These are phyloP conservation scores for Yamadazyma diddensiae DNA, from an alignment of 1,139 yeast genomes.

Conservation along the genomic window DNA sequence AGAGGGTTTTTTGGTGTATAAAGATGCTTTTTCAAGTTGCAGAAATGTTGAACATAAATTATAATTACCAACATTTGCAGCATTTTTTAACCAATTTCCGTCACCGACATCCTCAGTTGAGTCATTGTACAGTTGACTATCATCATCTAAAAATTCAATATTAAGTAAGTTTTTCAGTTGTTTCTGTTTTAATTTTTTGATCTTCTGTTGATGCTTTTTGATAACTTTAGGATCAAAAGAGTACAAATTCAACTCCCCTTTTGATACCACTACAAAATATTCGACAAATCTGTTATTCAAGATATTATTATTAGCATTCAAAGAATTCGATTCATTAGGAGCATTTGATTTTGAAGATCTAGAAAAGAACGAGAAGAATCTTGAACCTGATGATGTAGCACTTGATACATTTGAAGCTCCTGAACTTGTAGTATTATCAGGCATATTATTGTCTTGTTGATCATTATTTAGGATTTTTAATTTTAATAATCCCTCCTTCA, in stretches of 20 bases:
- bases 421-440: constrained; percentile 19
- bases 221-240: constrained; percentile 49
- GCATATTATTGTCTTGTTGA: constrained; percentile 30
- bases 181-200: constrained; percentile 26
- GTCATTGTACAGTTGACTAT: constrained; percentile 14
- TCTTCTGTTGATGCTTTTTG: constrained; percentile 38
- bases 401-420: constrained; percentile 24
- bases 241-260: constrained; percentile 54
- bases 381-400: constrained; percentile 17
- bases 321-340: constrained; percentile 7
- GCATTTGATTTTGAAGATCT: constrained; percentile 10
- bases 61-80: constrained; percentile 46
- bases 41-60: constrained; percentile 52
- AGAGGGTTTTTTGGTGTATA: constrained; percentile 10
- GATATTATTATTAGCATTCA: constrained; percentile 7
- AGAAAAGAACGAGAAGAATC: constrained; percentile 22
- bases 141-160: constrained; percentile 15
- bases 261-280: constrained; percentile 54
- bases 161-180: constrained; percentile 16
- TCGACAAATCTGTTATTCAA: constrained; percentile 38
- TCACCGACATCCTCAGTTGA: constrained; percentile 45
- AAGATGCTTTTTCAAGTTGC: constrained; percentile 29
- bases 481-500: constrained; percentile 70
- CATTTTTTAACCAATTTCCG: constrained; percentile 65
- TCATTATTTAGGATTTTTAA: constrained; percentile 45